phyloP scores from a whole-genome alignment of 306 rosid species.

The Pyrus communis region DNA sequence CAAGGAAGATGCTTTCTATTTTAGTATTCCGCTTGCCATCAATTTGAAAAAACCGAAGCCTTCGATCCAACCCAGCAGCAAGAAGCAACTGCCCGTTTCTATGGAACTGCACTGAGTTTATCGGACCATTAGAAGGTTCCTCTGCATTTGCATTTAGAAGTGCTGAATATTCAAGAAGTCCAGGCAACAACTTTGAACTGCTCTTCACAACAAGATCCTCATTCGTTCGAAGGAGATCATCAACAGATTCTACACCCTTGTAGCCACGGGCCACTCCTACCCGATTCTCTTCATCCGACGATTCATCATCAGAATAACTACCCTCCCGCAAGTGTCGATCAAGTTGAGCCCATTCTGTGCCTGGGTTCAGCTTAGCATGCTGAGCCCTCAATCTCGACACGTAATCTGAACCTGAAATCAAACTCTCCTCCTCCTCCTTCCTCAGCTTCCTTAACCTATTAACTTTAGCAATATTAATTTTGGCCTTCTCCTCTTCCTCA shows the following conservation, averaged over 20 bases:
- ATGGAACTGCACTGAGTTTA: conserved; percentile 81
- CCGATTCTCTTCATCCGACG: conserved; percentile 61
- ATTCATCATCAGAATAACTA: conserved; percentile 45
- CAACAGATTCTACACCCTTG: conserved; percentile 38
- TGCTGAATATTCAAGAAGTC: conserved; percentile 59
- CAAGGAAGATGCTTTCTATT: conserved; percentile 77
- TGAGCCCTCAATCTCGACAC: conserved; percentile 88
- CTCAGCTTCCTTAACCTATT: conserved; percentile 79
- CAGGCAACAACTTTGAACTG: conserved; percentile 57
- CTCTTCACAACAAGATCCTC: conserved; percentile 72
- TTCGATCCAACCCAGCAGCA: conserved; percentile 69
- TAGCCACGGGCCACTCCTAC: conserved; percentile 34
- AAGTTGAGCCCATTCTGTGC: conserved; percentile 71
- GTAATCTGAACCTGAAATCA: conserved; percentile 68
- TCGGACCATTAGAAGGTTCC: conserved; percentile 61
- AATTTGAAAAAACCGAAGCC: conserved; percentile 74
- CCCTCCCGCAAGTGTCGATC: conserved; percentile 28
- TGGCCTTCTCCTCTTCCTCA: conserved; percentile 66
- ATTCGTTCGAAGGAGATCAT: conserved; percentile 62
- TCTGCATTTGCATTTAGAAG: conserved; percentile 72
- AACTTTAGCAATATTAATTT: conserved; percentile 54
- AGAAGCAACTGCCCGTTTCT: conserved; percentile 76
- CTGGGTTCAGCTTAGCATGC: conserved; percentile 71
- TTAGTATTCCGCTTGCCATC: conserved; percentile 86
- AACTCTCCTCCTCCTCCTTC: conserved; percentile 66